These are phyloP conservation scores for Phaeotremella skinneri DNA, from an alignment of 768 basidiomycete genomes.

Conservation along the genomic window DNA sequence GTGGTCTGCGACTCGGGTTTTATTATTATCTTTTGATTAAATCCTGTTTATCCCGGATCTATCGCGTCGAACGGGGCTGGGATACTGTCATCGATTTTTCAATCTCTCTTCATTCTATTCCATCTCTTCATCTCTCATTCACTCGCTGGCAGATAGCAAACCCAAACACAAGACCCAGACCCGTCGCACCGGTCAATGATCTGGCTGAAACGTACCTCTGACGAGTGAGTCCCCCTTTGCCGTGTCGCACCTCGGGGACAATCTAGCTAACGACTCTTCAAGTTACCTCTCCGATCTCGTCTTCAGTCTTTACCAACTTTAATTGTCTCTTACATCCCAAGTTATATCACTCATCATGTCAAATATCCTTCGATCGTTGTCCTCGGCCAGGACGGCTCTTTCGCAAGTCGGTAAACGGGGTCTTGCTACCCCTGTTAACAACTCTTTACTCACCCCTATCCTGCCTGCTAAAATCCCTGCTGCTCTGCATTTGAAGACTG, in stretches of 20 bases:
- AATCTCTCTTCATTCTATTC: too few relatives aligned
- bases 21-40: too few relatives aligned
- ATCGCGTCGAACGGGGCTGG: too few relatives aligned
- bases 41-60: too few relatives aligned
- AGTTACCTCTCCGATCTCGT: constrained; percentile 50
- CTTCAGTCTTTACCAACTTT: constrained; percentile 38
- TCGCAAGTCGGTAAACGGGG: constrained; percentile 26
- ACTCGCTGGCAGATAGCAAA: too few relatives aligned
- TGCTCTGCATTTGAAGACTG: constrained; percentile 84
- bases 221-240: constrained; percentile 41
- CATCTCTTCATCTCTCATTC: too few relatives aligned
- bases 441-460: constrained; percentile 37
- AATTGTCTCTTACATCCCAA: constrained; percentile 13
- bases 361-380: constrained; percentile 13
- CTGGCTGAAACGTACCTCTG: constrained; percentile 49
- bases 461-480: constrained; percentile 61
- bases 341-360: constrained; percentile 16
- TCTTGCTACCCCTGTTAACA: constrained; percentile 38
- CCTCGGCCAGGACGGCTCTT: constrained; percentile 2
- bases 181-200: constrained; percentile 41
- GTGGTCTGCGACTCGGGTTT: too few relatives aligned
- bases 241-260: background rate
- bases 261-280: background rate
- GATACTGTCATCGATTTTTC: too few relatives aligned
- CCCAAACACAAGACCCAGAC: too few relatives aligned